Percentiles rank a stretch among this genome's conserved stretches.
Conservation (phyloP, 208 protist genomes). For the Paratrypanosoma confusum region DNA sequence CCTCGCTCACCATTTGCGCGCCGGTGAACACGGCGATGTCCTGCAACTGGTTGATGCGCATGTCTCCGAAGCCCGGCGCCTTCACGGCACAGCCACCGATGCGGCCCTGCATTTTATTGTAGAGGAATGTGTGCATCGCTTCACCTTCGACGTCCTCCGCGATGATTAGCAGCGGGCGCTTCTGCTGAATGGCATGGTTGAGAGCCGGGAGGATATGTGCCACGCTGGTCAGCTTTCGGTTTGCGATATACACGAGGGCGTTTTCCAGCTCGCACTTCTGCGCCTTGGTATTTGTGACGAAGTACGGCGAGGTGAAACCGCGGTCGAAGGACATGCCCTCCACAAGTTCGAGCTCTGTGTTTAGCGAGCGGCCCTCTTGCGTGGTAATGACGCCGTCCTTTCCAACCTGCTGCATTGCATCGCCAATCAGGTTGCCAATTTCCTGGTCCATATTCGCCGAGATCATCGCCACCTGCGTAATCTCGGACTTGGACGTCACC, state of each 20-base stretch:
- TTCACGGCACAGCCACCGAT: conserved; percentile 89
- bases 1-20: conserved; percentile 91
- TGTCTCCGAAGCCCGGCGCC: conserved; percentile 99
- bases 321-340: conserved; percentile 98
- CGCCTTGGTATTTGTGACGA: conserved; percentile 98
- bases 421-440: conserved; percentile 98
- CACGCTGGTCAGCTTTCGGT: conserved; percentile 73
- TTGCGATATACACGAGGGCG: conserved; percentile 90
- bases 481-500: conserved; percentile 96
- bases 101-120: conserved; percentile 85
- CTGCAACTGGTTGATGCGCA: conserved; percentile 96
- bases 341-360: conserved; percentile 97
- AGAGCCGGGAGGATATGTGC: conserved; percentile 68
- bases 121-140: conserved; percentile 92
- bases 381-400: conserved; percentile 99
- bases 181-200: conserved; percentile 78
- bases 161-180: conserved; percentile 80
- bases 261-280: conserved; percentile 96
- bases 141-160: conserved; percentile 87
- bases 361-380: conserved; percentile 97
- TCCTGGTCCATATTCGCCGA: conserved; percentile 98
- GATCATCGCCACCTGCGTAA: conserved; percentile 99
- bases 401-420: conserved; percentile 99
- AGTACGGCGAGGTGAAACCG: conserved; percentile 98
- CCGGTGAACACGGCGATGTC: conserved; percentile 99